phyloP scores from a whole-genome alignment of 805 yeast species.

The Candida ovalis region DNA sequence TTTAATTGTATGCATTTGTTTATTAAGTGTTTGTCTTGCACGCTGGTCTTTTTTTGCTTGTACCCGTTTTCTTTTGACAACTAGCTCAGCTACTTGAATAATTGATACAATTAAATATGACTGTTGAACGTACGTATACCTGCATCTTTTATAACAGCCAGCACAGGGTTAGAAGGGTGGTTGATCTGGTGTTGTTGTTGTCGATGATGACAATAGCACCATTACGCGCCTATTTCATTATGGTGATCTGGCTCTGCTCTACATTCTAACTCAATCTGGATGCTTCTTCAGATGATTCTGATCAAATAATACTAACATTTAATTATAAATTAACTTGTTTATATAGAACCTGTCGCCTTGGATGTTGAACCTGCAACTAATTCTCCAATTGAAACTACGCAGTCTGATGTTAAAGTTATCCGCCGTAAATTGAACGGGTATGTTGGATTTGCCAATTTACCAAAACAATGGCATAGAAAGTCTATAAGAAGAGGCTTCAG shows the following conservation, averaged over 20 bases:
- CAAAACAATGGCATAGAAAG: constrained; percentile 98
- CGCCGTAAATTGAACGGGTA: constrained; percentile 84
- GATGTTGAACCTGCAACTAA: not conserved
- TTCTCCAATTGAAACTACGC: constrained; percentile 5
- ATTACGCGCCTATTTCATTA: not conserved
- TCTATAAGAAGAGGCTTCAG: constrained; percentile 86
- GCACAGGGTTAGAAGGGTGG: not conserved
- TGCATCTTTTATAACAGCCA: not conserved
- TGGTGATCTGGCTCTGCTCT: too few relatives aligned
- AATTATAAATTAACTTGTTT: not conserved
- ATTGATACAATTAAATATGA: too few relatives aligned
- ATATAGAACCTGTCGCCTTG: not conserved
- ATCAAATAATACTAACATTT: not conserved
- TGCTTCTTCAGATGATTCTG: too few relatives aligned
- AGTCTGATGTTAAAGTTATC: constrained; percentile 53
- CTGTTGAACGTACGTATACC: constrained; percentile 22
- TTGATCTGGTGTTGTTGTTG: not conserved
- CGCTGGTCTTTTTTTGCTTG: too few relatives aligned
- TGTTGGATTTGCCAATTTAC: constrained; percentile 96
- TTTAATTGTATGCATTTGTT: too few relatives aligned
- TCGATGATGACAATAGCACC: too few relatives aligned
- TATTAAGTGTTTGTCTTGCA: too few relatives aligned
- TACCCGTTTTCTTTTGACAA: not conserved
- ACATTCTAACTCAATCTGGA: too few relatives aligned
- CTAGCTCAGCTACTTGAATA: not conserved